These are phyloP conservation scores for Cystofilobasidium bisporidii DNA, from an alignment of 768 basidiomycete species.

Conservation along the genomic window DNA sequence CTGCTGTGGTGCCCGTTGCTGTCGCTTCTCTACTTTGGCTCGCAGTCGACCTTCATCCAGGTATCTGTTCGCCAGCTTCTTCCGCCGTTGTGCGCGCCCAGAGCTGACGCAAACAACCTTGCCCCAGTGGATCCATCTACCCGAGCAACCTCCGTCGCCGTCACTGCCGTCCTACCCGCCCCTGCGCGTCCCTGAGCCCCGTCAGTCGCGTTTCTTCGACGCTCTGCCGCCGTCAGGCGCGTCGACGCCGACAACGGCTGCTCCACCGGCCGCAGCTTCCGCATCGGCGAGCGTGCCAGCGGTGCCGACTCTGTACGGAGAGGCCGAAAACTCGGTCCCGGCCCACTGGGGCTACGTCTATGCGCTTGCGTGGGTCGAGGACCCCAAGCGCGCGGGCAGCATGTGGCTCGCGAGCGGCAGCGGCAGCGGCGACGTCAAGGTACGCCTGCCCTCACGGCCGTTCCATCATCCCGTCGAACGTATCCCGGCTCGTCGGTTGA, in stretches of 20 bases:
- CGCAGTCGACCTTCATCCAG: conserved; percentile 26
- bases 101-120: too few relatives aligned
- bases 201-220: conserved; percentile 17
- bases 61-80: too few relatives aligned
- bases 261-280: not conserved
- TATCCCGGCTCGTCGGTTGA: too few relatives aligned
- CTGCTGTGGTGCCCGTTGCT: conserved; percentile 10
- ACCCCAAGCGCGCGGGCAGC: not conserved
- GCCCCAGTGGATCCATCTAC: conserved; percentile 28
- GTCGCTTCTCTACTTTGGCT: conserved; percentile 24
- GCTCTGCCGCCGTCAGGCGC: not conserved
- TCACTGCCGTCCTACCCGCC: not conserved
- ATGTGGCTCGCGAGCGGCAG: conserved; percentile 15
- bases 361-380: conserved; percentile 8
- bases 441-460: too few relatives aligned
- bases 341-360: conserved; percentile 27
- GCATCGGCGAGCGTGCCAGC: not conserved
- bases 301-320: not conserved
- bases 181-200: conserved; percentile 1
- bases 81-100: too few relatives aligned
- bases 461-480: too few relatives aligned
- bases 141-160: not conserved
- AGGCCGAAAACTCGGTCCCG: not conserved
- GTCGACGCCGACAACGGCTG: not conserved
- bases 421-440: conserved; percentile 26